Percentiles rank a stretch among this genome's conserved stretches.
phyloP scores from a whole-genome alignment of 495 filamentous ascomycete genomes.

The Podospora bellae-mahoneyi region DNA sequence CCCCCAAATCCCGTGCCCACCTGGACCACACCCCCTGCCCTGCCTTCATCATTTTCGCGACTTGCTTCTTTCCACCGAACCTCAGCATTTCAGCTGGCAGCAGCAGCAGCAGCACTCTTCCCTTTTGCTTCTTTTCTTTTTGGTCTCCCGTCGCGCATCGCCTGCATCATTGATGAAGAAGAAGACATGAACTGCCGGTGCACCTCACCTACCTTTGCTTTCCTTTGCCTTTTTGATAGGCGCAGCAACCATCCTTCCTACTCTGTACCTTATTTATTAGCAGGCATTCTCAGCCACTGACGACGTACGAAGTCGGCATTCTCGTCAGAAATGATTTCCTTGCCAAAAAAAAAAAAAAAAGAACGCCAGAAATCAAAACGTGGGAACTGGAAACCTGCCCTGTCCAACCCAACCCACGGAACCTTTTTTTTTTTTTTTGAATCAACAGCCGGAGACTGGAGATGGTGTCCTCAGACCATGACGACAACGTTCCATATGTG shows the following conservation, averaged over 20 bases:
- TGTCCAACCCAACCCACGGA: neutral
- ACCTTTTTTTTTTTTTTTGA: neutral
- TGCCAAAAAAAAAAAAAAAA: neutral
- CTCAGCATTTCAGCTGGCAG: neutral
- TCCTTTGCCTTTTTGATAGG: neutral
- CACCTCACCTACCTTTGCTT: neutral
- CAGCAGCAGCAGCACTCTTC: neutral
- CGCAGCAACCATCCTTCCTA: neutral
- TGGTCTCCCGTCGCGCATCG: neutral
- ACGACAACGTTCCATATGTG: neutral
- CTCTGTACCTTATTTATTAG: too few species aligned
- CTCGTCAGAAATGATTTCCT: neutral
- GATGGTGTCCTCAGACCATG: neutral
- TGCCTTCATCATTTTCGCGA: slow-evolving; percentile 18
- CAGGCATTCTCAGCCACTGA: neutral
- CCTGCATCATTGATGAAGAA: neutral
- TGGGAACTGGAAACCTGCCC: neutral
- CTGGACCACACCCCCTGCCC: slow-evolving; percentile 10
- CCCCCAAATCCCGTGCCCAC: slow-evolving; percentile 22
- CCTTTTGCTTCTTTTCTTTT: neutral
- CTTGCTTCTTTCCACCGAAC: slow-evolving; percentile 5
- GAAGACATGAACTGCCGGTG: too few species aligned
- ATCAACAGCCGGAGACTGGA: neutral
- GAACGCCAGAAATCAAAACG: neutral
- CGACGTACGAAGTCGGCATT: neutral